Base-by-base conservation (phyloP, 1,139 yeast species). In the Zygosaccharomyces sapae region DNA sequence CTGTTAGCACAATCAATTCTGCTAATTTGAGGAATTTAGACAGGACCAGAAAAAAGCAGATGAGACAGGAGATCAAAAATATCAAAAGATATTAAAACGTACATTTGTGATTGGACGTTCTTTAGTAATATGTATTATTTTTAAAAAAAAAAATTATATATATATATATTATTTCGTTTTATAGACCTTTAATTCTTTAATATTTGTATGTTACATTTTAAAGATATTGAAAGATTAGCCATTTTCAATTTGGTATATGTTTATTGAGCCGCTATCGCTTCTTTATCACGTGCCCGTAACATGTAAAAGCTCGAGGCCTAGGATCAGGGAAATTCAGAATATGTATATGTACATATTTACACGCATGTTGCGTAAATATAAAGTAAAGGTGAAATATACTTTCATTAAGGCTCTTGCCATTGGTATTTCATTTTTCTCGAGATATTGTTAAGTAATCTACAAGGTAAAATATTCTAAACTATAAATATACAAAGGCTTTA, bases 51-150 rank as follows among this genome's bases (percentile, higher is more conserved):
- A 56, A 67, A 55, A 59, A 58, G 50, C 43, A 65, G 50, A 48
- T 67, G 54, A 55, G 57, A 50, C 52, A 66, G 31, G 61, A 68
- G 56, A 45, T 65, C 44, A 57, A 67, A 35, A 44, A 58, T 49
- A 56, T 66, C 48, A 59, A 63, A 57, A 46, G 64, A 61, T 37
- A 50, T 59, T 19, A 57, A 59, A 53, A 50, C 30, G 51, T 48
- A 10, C 47, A 46, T 44, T 33, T 41, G 18, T 48, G 43, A 44
- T 3, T 27, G 7, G 16, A 20, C 20, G 31, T 9, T 38, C 16
- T 9, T 9, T 13, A 16, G 27, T 38, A 8, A 3, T 10, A 12
- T 7, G 31, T 38, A 22, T 24, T 27, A 25, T n/a, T 38, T 27
- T 25, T 38, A 20, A 20, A 20, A 20, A 20, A 20, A 20, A 20